Evolutionary conservation across 2,329 filamentous ascomycete genomes (phyloP).

Genomic region (Fusarium sarcochroum): DNA sequence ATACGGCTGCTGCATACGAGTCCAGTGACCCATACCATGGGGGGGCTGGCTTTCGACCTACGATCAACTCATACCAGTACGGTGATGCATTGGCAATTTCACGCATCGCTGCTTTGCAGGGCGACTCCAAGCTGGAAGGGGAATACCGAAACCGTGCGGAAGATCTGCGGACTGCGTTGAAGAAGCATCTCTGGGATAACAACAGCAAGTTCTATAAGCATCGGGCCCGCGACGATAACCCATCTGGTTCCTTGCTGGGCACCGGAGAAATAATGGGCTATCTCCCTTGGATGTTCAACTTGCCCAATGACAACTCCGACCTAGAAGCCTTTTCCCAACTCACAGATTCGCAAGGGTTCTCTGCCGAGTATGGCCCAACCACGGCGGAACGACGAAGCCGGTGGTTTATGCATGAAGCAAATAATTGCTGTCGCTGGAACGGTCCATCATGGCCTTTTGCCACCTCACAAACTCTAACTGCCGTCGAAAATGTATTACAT

Average conservation of each 20-base stretch:
- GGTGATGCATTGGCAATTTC: not conserved
- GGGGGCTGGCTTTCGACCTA: not conserved
- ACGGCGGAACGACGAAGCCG: slow-evolving; percentile 7
- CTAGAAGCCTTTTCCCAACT: not conserved
- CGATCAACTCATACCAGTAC: slow-evolving; percentile 7
- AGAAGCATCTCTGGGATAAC: not conserved
- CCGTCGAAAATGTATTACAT: not conserved
- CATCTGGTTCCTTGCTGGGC: not conserved
- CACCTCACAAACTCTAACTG: not conserved
- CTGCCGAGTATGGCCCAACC: not conserved
- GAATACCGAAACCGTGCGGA: not conserved
- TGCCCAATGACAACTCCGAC: not conserved
- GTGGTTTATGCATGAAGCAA: slow-evolving; percentile 7
- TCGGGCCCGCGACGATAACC: not conserved
- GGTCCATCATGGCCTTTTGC: slow-evolving; percentile 12
- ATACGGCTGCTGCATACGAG: slow-evolving; percentile 9
- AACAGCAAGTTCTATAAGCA: slow-evolving; percentile 3
- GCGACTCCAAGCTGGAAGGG: not conserved
- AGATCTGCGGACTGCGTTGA: not conserved
- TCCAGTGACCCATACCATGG: slow-evolving; percentile 2
- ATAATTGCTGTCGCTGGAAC: not conserved
- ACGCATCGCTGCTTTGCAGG: not conserved
- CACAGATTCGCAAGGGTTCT: not conserved
- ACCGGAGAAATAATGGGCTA: slow-evolving; percentile 12
- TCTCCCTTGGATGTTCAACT: slow-evolving; percentile 4